A percentile compares a stretch with the other conserved stretches of the same genome.
Conservation (phyloP, 345 rosid species). For the Citrus unshiu region DNA sequence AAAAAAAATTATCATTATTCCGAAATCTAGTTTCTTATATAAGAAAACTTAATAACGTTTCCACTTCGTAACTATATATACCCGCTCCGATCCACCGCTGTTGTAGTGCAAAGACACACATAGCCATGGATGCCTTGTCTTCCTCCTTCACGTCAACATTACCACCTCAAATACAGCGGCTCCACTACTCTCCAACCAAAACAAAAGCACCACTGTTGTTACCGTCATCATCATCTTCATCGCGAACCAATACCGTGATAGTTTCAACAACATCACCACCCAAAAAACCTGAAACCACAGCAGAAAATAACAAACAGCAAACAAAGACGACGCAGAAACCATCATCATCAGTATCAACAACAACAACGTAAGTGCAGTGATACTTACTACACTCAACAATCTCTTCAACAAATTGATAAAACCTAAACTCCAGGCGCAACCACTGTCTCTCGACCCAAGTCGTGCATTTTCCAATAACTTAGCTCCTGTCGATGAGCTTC, state of each 20-base stretch:
- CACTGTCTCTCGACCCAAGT: slow-evolving; percentile 43
- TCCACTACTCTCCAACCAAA: not conserved
- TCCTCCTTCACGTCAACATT: not conserved
- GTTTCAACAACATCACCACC: not conserved
- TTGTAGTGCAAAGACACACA: not conserved
- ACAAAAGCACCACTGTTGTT: not conserved
- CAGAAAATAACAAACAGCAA: not conserved
- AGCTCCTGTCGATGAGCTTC: slow-evolving; percentile 59
- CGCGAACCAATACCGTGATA: not conserved
- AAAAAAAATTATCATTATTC: too few species aligned
- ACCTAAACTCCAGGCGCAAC: slow-evolving; percentile 32
- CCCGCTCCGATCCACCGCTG: too few species aligned
- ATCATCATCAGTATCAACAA: too few species aligned
- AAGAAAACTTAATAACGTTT: too few species aligned
- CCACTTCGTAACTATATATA: too few species aligned
- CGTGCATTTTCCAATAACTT: slow-evolving; percentile 42
- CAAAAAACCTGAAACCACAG: not conserved
- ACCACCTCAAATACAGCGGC: not conserved
- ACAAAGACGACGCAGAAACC: not conserved
- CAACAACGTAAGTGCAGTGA: not conserved
- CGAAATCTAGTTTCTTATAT: too few species aligned
- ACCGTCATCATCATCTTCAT: not conserved
- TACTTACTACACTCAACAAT: slow-evolving; percentile 38
- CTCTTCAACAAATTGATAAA: slow-evolving; percentile 51
- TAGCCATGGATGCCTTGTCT: not conserved